These are phyloP conservation scores for Ceratocystis eucalypticola DNA, from an alignment of 2,329 filamentous ascomycete genomes.

Conservation along the genomic window DNA sequence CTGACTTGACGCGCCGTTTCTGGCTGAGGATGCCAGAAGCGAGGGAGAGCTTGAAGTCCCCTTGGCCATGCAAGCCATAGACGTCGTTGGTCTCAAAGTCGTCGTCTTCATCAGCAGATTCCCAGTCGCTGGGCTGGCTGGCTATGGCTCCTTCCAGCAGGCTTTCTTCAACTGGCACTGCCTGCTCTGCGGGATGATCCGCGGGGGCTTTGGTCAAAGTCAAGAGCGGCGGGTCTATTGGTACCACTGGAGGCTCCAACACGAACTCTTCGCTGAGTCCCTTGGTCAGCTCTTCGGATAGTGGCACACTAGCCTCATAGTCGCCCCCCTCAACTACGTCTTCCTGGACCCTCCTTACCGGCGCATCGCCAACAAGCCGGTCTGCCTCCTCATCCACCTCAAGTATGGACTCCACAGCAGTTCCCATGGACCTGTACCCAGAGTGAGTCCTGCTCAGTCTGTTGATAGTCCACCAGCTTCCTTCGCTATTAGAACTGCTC, in stretches of 20 bases:
- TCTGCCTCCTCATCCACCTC: conserved; percentile 3
- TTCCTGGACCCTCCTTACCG: not conserved
- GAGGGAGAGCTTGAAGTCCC: not conserved
- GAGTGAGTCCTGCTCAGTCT: conserved; percentile 4
- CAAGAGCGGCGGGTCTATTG: not conserved
- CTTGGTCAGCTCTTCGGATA: not conserved
- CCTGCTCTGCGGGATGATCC: not conserved
- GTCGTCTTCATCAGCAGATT: not conserved
- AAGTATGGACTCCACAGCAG: not conserved
- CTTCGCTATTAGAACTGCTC: not conserved
- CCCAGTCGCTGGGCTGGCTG: not conserved
- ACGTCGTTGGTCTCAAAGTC: not conserved
- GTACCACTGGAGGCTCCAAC: not conserved
- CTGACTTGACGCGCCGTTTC: not conserved
- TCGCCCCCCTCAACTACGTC: not conserved
- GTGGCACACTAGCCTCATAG: not conserved
- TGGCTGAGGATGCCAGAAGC: not conserved
- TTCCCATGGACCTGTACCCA: not conserved
- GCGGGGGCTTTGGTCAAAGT: not conserved
- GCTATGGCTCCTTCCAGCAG: not conserved
- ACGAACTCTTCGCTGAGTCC: not conserved
- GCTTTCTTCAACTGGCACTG: not conserved
- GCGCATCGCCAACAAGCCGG: not conserved
- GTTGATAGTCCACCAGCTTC: not conserved
- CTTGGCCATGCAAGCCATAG: not conserved